phyloP scores from a whole-genome alignment of 1,284 basidiomycete genomes.

The Austroboletus novae-zelandiae region DNA sequence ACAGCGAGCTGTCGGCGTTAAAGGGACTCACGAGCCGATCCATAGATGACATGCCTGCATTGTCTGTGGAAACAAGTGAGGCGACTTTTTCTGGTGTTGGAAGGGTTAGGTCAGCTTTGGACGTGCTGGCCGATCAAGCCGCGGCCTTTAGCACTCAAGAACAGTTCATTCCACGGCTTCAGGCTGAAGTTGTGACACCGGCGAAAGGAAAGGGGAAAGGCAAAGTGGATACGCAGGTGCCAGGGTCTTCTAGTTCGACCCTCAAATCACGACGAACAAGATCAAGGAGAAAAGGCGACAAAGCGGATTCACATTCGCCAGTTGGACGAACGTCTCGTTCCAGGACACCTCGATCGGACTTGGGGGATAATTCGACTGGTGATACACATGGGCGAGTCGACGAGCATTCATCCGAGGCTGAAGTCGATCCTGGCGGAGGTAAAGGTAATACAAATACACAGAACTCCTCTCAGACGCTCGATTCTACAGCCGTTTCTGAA shows the following conservation, averaged over 20 bases:
- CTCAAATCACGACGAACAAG: slow-evolving; percentile 9
- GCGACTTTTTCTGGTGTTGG: slow-evolving; percentile 11
- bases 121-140: slow-evolving; percentile 71
- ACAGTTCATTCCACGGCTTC: neutral
- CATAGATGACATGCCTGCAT: neutral
- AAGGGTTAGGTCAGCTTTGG: slow-evolving; percentile 51
- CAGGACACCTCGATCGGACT: slow-evolving; percentile 19
- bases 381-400: neutral
- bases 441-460: neutral
- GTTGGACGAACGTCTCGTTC: slow-evolving; percentile 11
- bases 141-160: slow-evolving; percentile 39
- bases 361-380: slow-evolving; percentile 1
- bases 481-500: slow-evolving; percentile 4
- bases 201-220: slow-evolving; percentile 22
- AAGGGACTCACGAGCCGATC: slow-evolving; percentile 3
- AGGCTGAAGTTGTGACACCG: neutral
- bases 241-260: slow-evolving; percentile 4
- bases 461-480: slow-evolving; percentile 2
- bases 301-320: slow-evolving; percentile 4
- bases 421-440: slow-evolving; percentile 24
- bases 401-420: slow-evolving; percentile 6
- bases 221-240: slow-evolving; percentile 1
- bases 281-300: slow-evolving; percentile 8
- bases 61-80: slow-evolving; percentile 2
- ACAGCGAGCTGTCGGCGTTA: slow-evolving; percentile 10